phyloP scores from a whole-genome alignment of 2,329 filamentous ascomycete species.

The Microdochium paspali region DNA sequence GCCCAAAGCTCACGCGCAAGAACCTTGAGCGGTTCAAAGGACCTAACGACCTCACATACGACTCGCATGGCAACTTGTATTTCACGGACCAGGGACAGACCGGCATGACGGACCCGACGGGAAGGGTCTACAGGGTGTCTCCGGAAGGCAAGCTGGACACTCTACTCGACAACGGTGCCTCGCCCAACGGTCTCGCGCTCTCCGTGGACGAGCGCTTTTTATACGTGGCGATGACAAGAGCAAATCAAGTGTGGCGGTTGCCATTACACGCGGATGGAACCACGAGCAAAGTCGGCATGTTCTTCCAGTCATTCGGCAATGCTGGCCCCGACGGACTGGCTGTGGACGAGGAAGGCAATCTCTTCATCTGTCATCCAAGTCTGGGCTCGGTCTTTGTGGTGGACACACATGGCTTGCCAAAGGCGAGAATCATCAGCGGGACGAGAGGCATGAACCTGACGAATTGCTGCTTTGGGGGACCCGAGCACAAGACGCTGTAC shows the following conservation, averaged over 20 bases:
- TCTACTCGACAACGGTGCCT: conserved; percentile 25
- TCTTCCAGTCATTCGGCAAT: conserved; percentile 30
- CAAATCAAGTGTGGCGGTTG: conserved; percentile 30
- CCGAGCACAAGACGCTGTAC: conserved; percentile 24
- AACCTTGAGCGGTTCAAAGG: conserved; percentile 33
- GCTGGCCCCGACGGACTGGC: conserved; percentile 27
- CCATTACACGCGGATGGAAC: conserved; percentile 27
- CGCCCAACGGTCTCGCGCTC: conserved; percentile 27
- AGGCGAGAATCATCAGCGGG: conserved; percentile 23
- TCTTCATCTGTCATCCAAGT: conserved; percentile 25
- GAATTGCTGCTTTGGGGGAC: conserved; percentile 29
- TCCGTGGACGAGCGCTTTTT: conserved; percentile 27
- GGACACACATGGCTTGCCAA: conserved; percentile 24
- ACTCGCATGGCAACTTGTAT: conserved; percentile 25
- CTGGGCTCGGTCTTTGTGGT: conserved; percentile 26
- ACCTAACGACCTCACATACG: conserved; percentile 28
- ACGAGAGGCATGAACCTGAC: conserved; percentile 24
- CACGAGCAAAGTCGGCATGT: conserved; percentile 25
- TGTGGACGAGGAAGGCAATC: conserved; percentile 26
- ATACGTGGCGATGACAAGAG: conserved; percentile 28
- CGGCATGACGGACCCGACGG: conserved; percentile 29
- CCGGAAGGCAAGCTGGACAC: conserved; percentile 25
- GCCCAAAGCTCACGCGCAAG: conserved; percentile 20
- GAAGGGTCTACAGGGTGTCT: conserved; percentile 25
- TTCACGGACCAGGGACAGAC: conserved; percentile 36